phyloP scores from a whole-genome alignment of 2,329 filamentous ascomycete species.

The Nigrograna mackinnonii region DNA sequence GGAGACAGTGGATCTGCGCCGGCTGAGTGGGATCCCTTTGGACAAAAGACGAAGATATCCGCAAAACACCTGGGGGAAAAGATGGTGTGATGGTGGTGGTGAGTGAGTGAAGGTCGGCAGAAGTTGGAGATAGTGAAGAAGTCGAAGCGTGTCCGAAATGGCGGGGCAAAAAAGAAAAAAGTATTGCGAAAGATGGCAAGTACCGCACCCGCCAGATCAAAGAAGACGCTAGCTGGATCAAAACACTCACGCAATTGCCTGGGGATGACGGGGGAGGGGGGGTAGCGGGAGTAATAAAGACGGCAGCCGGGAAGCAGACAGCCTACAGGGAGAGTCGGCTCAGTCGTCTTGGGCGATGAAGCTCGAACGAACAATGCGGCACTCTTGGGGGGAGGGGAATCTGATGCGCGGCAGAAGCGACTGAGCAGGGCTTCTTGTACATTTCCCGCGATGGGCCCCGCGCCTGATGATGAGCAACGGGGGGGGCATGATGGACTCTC shows the following conservation, averaged over 20 bases:
- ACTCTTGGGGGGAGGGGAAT: neutral
- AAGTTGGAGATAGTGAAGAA: too few species aligned
- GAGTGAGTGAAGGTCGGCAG: conserved; percentile 17
- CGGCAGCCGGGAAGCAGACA: too few species aligned
- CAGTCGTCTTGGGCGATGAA: too few species aligned
- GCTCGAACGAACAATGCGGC: too few species aligned
- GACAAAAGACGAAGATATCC: too few species aligned
- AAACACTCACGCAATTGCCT: conserved; percentile 21
- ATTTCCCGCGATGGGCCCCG: conserved; percentile 8
- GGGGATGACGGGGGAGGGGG: conserved; percentile 1
- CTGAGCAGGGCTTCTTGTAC: conserved; percentile 10
- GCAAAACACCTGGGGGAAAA: too few species aligned
- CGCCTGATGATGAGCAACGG: conserved; percentile 14
- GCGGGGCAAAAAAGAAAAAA: conserved; percentile 32
- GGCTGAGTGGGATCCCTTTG: too few species aligned
- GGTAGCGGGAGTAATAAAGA: conserved; percentile 5
- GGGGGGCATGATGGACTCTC: conserved; percentile 1
- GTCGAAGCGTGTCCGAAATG: conserved; percentile 27
- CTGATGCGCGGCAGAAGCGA: neutral
- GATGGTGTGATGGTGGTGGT: conserved; percentile 15
- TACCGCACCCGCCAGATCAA: conserved; percentile 25
- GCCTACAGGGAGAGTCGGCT: too few species aligned
- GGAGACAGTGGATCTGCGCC: conserved; percentile 16
- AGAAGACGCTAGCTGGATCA: conserved; percentile 34
- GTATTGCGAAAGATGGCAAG: conserved; percentile 21